Percentiles rank a stretch among this genome's conserved stretches.
These are phyloP conservation scores for Didymella sp. DNA, from an alignment of 2,329 filamentous ascomycete species.

Conservation along the genomic window DNA sequence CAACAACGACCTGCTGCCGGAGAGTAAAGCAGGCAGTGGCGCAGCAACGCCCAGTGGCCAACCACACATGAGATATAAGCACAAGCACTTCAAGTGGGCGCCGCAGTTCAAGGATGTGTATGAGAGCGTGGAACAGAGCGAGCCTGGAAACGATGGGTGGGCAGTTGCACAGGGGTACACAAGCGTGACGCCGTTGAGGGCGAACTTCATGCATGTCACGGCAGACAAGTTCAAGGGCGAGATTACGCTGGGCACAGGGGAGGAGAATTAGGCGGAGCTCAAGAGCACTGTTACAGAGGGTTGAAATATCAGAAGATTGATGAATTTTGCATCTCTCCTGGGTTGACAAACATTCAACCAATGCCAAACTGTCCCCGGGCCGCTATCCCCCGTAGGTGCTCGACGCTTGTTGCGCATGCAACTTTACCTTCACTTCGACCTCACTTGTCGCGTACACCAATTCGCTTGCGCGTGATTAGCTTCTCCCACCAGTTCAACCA, in stretches of 20 bases:
- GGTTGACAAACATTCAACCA: not conserved
- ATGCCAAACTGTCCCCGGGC: not conserved
- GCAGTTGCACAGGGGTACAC: constrained; percentile 86
- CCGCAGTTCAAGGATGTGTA: constrained; percentile 87
- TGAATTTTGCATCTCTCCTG: not conserved
- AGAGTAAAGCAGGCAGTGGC: constrained; percentile 36
- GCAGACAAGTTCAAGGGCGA: constrained; percentile 37
- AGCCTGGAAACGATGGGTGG: constrained; percentile 91
- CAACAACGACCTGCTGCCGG: constrained; percentile 29
- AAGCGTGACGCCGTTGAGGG: constrained; percentile 87
- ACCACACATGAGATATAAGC: constrained; percentile 63
- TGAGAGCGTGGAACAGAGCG: constrained; percentile 79
- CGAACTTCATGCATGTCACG: constrained; percentile 81
- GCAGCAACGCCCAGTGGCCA: constrained; percentile 37
- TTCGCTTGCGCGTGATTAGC: too few relatives aligned
- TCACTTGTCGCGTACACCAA: not conserved
- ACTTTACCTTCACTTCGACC: not conserved
- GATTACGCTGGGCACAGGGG: constrained; percentile 33
- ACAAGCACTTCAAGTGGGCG: constrained; percentile 95
- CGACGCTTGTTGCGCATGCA: not conserved
- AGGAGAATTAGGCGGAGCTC: not conserved
- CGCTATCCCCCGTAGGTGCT: not conserved
- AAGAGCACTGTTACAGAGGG: constrained; percentile 1
- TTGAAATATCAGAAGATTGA: not conserved
- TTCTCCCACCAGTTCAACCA: too few relatives aligned